Evolutionary conservation across 2,329 filamentous ascomycete genomes (phyloP), one percentile per base, ranked within the genome.

Genomic region (Aspergillus cejpii): DNA sequence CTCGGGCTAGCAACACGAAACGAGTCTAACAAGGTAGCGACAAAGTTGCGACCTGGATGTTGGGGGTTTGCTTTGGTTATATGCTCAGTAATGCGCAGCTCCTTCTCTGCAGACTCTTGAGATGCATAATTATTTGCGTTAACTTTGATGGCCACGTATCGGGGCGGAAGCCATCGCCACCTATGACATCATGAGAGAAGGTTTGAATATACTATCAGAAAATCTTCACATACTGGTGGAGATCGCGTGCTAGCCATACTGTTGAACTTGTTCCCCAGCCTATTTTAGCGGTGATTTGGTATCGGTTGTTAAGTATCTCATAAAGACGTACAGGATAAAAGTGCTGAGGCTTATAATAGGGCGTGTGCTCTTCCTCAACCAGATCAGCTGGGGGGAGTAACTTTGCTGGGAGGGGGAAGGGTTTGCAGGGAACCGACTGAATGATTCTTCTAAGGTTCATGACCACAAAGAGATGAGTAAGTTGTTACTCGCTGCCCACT

Each of bases 251-350:
- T 23, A 70, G 56, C 67, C 67, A 71, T 19, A 70, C 68, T 3
- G 68, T 71, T 26, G 66, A 70, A 21, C 54, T 60, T 17, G 57
- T 59, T 20, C 67, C 67, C 59, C 59, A 69, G 33, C 67, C 68
- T 15, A 71, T 51, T 52, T 70, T 70, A 12, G 61, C 58, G 3
- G 63, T 44, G 2, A 70, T 56, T 48, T 68, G 54, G 45, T 71
- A 71, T 48, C 62, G 56, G 24, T 58, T 51, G 31, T 60, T 50
- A 14, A 70, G 51, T 1, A 62, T 54, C 11, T 48, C 41, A 12
- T 48, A 45, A 12, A 52, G 47, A 27, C 41, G 43, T 3, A 43
- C 41, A 28, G 51, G 51, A 33, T 53, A 52, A 15, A 45, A 52
- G 26, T 52, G 43, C 43, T 50, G n/a, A 8, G 47, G 41, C n/a